Evolutionary conservation across 1,139 yeast species (phyloP).

Genomic region (Taiozyma onychis): DNA sequence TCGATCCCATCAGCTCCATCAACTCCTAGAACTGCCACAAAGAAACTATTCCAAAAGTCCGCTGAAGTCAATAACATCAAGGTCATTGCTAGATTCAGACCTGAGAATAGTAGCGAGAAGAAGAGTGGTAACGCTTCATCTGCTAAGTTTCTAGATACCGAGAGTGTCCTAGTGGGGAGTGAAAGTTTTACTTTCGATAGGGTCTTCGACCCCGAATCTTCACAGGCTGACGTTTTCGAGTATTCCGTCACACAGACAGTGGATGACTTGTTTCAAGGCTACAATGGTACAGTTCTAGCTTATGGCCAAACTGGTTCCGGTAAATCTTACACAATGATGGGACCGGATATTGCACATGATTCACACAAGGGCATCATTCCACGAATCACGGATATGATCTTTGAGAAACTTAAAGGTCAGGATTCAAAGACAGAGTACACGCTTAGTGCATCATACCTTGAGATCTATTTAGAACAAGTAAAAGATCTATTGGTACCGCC

Average conservation of each 20-base stretch:
- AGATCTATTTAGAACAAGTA: constrained; percentile 75
- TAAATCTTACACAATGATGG: constrained; percentile 84
- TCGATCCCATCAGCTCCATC: background rate
- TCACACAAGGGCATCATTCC: constrained; percentile 61
- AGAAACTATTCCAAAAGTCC: background rate
- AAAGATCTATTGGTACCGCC: constrained; percentile 37
- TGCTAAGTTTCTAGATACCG: constrained; percentile 30
- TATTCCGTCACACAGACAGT: constrained; percentile 48
- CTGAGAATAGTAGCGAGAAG: constrained; percentile 36
- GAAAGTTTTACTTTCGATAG: constrained; percentile 56
- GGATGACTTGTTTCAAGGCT: constrained; percentile 73
- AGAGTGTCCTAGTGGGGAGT: constrained; percentile 24
- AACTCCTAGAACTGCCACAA: background rate
- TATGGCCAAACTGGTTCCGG: constrained; percentile 93
- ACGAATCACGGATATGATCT: constrained; percentile 62
- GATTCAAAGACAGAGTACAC: constrained; percentile 57
- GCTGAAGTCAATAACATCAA: constrained; percentile 37
- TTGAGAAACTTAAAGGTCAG: constrained; percentile 47
- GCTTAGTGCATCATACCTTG: constrained; percentile 72
- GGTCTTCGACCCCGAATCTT: constrained; percentile 46
- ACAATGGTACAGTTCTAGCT: constrained; percentile 79
- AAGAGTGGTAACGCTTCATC: constrained; percentile 17
- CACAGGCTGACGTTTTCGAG: constrained; percentile 59
- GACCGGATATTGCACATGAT: constrained; percentile 41
- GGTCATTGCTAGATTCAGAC: constrained; percentile 64